Evolutionary conservation across 164 flowering plant genomes (phyloP).

Genomic region (Kingdonia uniflora): DNA sequence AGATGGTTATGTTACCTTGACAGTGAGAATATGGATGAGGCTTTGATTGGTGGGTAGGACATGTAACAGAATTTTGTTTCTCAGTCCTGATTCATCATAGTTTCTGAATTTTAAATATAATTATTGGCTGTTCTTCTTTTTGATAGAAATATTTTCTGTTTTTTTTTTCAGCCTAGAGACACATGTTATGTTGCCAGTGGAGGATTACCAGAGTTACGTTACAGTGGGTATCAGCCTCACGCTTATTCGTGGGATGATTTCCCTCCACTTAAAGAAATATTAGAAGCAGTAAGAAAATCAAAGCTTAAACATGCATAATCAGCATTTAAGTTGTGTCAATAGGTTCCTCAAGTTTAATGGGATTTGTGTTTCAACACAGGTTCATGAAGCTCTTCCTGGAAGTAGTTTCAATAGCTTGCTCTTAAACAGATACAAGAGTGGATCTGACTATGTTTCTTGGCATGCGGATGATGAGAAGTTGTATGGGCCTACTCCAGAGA

Average conservation of each 20-base stretch:
- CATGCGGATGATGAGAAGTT: slow-evolving; percentile 96
- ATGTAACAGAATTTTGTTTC: no score
- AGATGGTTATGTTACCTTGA: no score
- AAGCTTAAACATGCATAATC: background rate
- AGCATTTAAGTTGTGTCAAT: background rate
- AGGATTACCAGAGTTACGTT: slow-evolving; percentile 56
- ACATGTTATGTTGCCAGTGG: slow-evolving; percentile 68
- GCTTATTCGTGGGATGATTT: slow-evolving; percentile 79
- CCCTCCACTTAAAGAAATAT: slow-evolving; percentile 58
- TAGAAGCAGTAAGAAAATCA: slow-evolving; percentile 41
- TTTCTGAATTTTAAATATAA: no score
- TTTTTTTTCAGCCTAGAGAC: slow-evolving; percentile 71
- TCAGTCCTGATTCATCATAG: no score
- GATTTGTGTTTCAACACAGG: slow-evolving; percentile 23
- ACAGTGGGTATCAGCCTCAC: slow-evolving; percentile 81
- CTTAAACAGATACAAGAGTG: slow-evolving; percentile 74
- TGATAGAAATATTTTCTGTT: background rate
- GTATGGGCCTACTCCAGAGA: slow-evolving; percentile 77
- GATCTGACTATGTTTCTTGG: slow-evolving; percentile 87
- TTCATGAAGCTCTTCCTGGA: slow-evolving; percentile 73
- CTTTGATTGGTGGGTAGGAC: no score
- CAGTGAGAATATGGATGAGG: no score
- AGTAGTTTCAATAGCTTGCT: slow-evolving; percentile 81
- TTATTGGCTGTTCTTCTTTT: no score
- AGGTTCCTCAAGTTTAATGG: background rate